A percentile compares a stretch with the other conserved stretches of the same genome.
Conservation (phyloP, 2,329 filamentous ascomycete genomes). For the Neonectria sp. region DNA sequence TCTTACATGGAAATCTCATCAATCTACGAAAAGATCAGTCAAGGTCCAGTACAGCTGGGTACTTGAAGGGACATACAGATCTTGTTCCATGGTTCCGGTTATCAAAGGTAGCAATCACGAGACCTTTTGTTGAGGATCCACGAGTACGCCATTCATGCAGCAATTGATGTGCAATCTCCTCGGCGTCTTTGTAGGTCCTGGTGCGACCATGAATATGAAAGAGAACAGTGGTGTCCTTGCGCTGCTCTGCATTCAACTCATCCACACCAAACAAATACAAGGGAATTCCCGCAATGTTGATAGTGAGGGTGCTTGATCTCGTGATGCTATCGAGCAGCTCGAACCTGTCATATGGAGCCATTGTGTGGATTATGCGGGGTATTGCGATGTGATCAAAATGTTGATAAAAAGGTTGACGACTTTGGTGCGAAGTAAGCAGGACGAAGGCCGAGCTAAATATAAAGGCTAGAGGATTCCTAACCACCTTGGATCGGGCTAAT, state of each 20-base stretch:
- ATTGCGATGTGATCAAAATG: not conserved
- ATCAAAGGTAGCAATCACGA: constrained; percentile 10
- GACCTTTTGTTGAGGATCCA: not conserved
- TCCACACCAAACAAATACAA: constrained; percentile 10
- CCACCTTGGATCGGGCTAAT: not conserved
- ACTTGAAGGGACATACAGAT: not conserved
- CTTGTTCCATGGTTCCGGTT: constrained; percentile 16
- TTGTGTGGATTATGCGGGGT: not conserved
- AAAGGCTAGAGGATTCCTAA: no score
- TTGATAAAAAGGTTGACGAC: not conserved
- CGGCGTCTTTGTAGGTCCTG: constrained; percentile 5
- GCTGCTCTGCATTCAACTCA: constrained; percentile 6
- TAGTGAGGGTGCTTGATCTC: not conserved
- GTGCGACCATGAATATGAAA: constrained; percentile 19
- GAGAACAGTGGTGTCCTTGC: constrained; percentile 6
- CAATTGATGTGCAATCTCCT: constrained; percentile 7
- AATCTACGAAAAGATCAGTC: not conserved
- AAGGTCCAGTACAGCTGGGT: no score
- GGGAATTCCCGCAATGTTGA: constrained; percentile 1
- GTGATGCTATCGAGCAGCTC: not conserved
- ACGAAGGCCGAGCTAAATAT: not conserved
- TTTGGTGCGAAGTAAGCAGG: not conserved
- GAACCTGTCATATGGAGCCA: not conserved
- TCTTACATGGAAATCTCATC: constrained; percentile 14
- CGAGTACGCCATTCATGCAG: constrained; percentile 6